These are phyloP conservation scores for Tolypocladium tropicale DNA, from an alignment of 2,329 filamentous ascomycete species.

Conservation along the genomic window DNA sequence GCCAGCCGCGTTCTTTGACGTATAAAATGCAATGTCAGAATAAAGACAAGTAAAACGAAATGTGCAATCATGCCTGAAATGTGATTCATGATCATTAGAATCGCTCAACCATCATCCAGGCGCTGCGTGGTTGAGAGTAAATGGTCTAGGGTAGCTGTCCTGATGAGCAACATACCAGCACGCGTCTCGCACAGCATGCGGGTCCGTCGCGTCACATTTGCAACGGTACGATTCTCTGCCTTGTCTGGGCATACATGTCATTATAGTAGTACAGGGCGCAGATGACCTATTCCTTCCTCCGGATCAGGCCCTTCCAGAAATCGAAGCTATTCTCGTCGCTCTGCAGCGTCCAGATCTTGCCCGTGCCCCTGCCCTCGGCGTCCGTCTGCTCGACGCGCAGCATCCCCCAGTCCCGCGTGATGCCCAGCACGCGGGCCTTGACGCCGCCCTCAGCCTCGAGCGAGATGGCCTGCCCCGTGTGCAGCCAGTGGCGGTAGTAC, in stretches of 20 bases:
- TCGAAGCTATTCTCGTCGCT: slow-evolving; percentile 98
- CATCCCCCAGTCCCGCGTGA: slow-evolving; percentile 86
- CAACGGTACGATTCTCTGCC: background rate
- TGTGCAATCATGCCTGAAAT: too few species aligned
- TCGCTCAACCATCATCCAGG: too few species aligned
- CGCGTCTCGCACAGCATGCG: background rate
- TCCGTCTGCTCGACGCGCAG: slow-evolving; percentile 75
- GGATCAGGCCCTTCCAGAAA: slow-evolving; percentile 83
- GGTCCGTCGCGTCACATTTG: background rate
- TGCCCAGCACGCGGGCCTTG: slow-evolving; percentile 69
- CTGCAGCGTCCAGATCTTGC: slow-evolving; percentile 73
- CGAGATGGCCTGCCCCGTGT: slow-evolving; percentile 60
- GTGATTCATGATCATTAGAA: too few species aligned
- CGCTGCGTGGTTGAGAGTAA: too few species aligned
- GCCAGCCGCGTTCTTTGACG: too few species aligned
- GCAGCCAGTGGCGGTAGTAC: slow-evolving; percentile 82
- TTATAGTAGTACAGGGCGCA: background rate
- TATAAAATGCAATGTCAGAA: too few species aligned
- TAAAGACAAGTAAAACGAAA: too few species aligned
- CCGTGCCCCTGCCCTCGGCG: slow-evolving; percentile 61
- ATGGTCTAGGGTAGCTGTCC: background rate
- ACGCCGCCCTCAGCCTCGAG: slow-evolving; percentile 72
- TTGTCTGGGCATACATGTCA: background rate
- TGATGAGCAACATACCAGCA: background rate
- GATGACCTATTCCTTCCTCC: slow-evolving; percentile 54